phyloP scores from a whole-genome alignment of 2,329 filamentous ascomycete genomes.

The Arthrobotrys pseudoclavata region DNA sequence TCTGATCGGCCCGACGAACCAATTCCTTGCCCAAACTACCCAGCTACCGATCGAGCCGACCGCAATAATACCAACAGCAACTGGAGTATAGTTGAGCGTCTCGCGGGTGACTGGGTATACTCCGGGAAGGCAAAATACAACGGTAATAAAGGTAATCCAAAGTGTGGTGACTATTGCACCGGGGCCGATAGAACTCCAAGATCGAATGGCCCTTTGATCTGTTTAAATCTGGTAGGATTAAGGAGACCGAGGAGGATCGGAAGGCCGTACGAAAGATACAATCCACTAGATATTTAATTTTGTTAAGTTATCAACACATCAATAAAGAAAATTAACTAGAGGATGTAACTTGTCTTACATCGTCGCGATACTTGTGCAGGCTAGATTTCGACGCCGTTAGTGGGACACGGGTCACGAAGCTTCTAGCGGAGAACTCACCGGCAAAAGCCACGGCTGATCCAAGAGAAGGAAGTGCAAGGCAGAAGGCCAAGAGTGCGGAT shows the following conservation, averaged over 20 bases:
- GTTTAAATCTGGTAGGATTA: constrained; percentile 69
- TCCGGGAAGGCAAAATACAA: constrained; percentile 73
- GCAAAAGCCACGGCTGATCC: constrained; percentile 72
- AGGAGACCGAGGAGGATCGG: constrained; percentile 72
- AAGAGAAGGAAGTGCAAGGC: constrained; percentile 72
- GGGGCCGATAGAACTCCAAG: constrained; percentile 68
- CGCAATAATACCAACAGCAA: constrained; percentile 73
- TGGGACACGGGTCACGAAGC: not conserved
- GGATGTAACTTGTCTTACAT: constrained; percentile 60
- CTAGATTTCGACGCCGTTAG: constrained; percentile 61
- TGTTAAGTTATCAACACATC: constrained; percentile 10
- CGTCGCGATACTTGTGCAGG: constrained; percentile 74
- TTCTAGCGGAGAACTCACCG: not conserved
- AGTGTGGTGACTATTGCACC: constrained; percentile 68
- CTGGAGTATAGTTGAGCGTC: constrained; percentile 74
- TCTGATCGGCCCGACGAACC: constrained; percentile 72
- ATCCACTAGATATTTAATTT: constrained; percentile 66
- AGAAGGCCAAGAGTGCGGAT: constrained; percentile 71
- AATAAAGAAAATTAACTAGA: not conserved
- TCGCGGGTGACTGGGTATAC: constrained; percentile 72
- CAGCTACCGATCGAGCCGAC: constrained; percentile 69
- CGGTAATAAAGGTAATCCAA: constrained; percentile 72
- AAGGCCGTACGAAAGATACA: constrained; percentile 73
- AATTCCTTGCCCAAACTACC: constrained; percentile 71
- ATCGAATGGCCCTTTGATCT: constrained; percentile 72